phyloP scores from a whole-genome alignment of 2,329 filamentous ascomycete genomes.

The Colletotrichum viniferum region DNA sequence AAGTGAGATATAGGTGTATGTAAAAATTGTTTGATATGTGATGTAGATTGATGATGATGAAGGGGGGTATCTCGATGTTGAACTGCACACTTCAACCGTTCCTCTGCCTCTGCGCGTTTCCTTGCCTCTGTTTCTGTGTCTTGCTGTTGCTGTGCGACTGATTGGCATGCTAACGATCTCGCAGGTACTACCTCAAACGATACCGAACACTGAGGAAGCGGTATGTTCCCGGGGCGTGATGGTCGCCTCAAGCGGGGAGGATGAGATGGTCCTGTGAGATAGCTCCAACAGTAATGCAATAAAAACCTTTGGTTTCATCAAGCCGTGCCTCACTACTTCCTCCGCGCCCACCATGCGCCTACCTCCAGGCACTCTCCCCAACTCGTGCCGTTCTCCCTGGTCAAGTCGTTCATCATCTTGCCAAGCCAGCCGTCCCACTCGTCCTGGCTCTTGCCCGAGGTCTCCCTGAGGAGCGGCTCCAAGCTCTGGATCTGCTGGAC shows the following conservation, averaged over 20 bases:
- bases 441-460: constrained; percentile 84
- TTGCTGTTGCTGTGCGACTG: neutral
- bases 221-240: constrained; percentile 54
- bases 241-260: neutral
- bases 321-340: constrained; percentile 46
- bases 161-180: constrained; percentile 5
- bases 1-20: neutral
- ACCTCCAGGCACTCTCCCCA: constrained; percentile 87
- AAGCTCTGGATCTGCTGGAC: constrained; percentile 85
- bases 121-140: neutral
- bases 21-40: neutral
- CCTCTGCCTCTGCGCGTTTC: neutral
- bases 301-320: constrained; percentile 1
- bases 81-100: constrained; percentile 3
- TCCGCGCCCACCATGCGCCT: constrained; percentile 89
- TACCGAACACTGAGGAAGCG: constrained; percentile 85
- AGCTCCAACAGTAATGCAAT: constrained; percentile 5
- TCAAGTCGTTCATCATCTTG: constrained; percentile 83
- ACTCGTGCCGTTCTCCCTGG: constrained; percentile 77
- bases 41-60: neutral
- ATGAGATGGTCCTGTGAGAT: neutral
- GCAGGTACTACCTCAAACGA: constrained; percentile 88
- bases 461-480: constrained; percentile 81
- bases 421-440: constrained; percentile 93
- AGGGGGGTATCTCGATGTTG: constrained; percentile 17